Evolutionary conservation across 352 stramenopile species (phyloP).

Genomic region (Globisporangium cystogenes): DNA sequence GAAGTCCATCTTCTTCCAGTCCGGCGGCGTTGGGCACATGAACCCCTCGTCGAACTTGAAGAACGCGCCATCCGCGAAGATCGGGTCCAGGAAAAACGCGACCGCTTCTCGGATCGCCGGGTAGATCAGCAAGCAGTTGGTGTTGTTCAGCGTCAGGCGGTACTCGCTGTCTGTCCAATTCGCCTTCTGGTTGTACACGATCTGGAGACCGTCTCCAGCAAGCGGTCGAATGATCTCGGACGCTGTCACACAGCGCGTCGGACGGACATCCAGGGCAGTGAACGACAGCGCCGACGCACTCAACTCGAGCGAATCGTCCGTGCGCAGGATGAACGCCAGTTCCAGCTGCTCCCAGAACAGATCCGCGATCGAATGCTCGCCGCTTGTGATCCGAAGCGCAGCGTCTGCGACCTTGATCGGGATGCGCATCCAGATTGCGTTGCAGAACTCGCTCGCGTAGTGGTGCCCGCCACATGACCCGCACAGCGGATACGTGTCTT

Average conservation of each 20-base stretch:
- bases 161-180: conserved; percentile 76
- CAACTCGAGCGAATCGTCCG: conserved; percentile 78
- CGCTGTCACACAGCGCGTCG: conserved; percentile 36
- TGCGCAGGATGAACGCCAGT: conserved; percentile 69
- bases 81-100: conserved; percentile 58
- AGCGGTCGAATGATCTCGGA: conserved; percentile 71
- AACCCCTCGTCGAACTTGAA: conserved; percentile 60
- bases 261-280: conserved; percentile 56
- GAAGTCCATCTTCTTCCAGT: conserved; percentile 84
- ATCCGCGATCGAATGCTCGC: conserved; percentile 52
- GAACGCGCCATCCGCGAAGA: conserved; percentile 38
- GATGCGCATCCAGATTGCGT: conserved; percentile 77
- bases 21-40: conserved; percentile 49
- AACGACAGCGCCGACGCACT: conserved; percentile 52
- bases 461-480: conserved; percentile 59
- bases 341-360: conserved; percentile 81
- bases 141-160: conserved; percentile 66
- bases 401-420: conserved; percentile 71
- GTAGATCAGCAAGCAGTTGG: conserved; percentile 74
- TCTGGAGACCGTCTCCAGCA: conserved; percentile 60
- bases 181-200: conserved; percentile 73
- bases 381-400: conserved; percentile 60
- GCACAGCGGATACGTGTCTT: conserved; percentile 79
- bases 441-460: conserved; percentile 50
- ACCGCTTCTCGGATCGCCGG: conserved; percentile 55